Percentiles rank a stretch among this genome's conserved stretches.
Evolutionary conservation across 768 basidiomycete species (phyloP).

Genomic region (Leccinum boreale): DNA sequence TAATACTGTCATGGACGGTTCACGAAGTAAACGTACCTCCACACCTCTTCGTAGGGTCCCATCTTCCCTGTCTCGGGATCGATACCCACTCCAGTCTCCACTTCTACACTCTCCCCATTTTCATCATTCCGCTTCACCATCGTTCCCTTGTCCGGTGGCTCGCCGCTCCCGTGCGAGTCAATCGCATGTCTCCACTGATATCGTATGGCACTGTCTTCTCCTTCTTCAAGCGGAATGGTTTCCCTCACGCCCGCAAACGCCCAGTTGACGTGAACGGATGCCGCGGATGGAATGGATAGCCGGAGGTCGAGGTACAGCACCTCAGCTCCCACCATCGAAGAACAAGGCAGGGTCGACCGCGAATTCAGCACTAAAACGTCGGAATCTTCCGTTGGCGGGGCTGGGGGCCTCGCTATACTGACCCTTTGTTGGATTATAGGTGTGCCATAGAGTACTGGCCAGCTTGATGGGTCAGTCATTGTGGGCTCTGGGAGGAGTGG

Average conservation of each 20-base stretch:
- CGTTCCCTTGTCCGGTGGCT: constrained; percentile 13
- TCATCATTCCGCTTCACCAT: constrained; percentile 2
- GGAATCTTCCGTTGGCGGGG: constrained; percentile 15
- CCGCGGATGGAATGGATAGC: constrained; percentile 1
- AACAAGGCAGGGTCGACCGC: constrained; percentile 9
- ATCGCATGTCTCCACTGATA: constrained; percentile 17
- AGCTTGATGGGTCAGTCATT: background rate
- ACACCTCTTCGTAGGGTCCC: constrained; percentile 19
- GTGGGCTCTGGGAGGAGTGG: background rate
- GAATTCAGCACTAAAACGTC: constrained; percentile 20
- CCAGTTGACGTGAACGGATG: constrained; percentile 5
- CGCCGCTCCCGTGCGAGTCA: constrained; percentile 13
- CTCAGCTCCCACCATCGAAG: background rate
- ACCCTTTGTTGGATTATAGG: constrained; percentile 9
- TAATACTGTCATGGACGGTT: background rate
- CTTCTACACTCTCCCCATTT: constrained; percentile 7
- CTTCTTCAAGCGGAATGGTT: constrained; percentile 1
- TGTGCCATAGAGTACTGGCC: constrained; percentile 6
- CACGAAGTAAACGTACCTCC: constrained; percentile 11
- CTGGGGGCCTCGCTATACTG: constrained; percentile 13
- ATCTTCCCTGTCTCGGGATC: constrained; percentile 14
- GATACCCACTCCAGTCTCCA: constrained; percentile 14
- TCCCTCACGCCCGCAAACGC: constrained; percentile 15
- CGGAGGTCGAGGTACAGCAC: constrained; percentile 21
- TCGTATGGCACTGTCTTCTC: background rate